Base-by-base conservation (phyloP, 2,329 filamentous ascomycete species). In the Cercospora zeae-maydis region DNA sequence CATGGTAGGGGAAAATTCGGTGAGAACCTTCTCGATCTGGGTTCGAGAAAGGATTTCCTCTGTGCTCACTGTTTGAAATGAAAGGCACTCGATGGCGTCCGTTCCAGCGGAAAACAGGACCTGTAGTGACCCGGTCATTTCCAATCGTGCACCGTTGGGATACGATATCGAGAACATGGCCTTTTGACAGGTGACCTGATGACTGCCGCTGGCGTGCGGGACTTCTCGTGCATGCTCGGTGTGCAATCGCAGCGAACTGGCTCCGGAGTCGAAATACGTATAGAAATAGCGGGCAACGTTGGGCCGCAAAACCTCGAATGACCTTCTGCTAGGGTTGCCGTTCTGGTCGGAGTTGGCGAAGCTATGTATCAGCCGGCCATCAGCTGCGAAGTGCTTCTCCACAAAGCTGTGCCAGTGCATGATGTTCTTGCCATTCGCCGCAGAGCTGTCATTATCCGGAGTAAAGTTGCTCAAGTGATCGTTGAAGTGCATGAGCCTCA, bases 91-190 rank as follows among this genome's bases (percentile, higher is more conserved):
- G 63, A 99, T 88, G 75, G 89, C 92, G 65, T 92, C 88, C 37
- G 66, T 67, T 1, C 89, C 84, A 8, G 80, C 80, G 70, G 96
- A 90, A 73, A 96, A 96, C 65, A 91, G 86, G 0, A 89, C 92
- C 54, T 88, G 87, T 27, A 98, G 79, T 4, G 83, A 86, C 47
- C 93, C 93, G n/a, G 82, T 63, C 63, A 71, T 71, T 47, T 73
- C 72, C 37, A 74, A 69, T 58, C 65, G 92, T 64, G 89, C 90
- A 58, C 88, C 89, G 66, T 89, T 91, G 57, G 90, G 86, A 72
- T 93, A 97, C 85, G 91, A 96, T 74, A 96, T 96, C 4, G 95
- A 88, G 62, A 98, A 86, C 71, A 87, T 95, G 27, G 92, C 87
- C 71, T 87, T 90, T 24, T 80, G 79, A 72, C 91, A 92, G 69